Conservation (phyloP, 2,329 filamentous ascomycete species). For the Cladosporium sp. region DNA sequence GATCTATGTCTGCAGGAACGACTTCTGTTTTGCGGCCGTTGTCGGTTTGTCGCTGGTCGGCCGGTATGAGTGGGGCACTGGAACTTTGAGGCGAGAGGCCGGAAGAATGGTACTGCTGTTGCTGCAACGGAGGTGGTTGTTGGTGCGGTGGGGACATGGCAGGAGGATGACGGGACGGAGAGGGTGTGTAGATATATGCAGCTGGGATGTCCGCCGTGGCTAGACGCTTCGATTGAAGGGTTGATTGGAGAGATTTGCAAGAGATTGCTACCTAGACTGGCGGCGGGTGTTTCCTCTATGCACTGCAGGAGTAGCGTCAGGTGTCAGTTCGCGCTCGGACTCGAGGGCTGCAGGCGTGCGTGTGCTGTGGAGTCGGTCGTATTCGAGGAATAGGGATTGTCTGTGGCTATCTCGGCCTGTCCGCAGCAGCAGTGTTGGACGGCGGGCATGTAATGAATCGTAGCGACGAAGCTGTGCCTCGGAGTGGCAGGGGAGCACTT, state of each 20-base stretch:
- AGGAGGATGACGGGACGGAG: neutral
- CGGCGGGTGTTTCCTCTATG: neutral
- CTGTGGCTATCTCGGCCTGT: neutral
- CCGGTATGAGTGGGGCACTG: conserved; percentile 11
- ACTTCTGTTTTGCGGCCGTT: neutral
- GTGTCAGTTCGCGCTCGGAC: conserved; percentile 2
- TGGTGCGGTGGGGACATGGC: conserved; percentile 10
- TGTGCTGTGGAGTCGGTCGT: conserved; percentile 2
- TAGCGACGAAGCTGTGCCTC: neutral
- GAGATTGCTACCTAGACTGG: neutral
- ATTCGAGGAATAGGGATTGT: neutral
- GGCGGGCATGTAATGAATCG: neutral
- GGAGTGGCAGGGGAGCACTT: neutral
- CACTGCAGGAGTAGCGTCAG: neutral
- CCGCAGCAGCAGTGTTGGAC: neutral
- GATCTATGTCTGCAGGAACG: conserved; percentile 12
- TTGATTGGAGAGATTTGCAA: neutral
- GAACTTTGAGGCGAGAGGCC: conserved; percentile 14
- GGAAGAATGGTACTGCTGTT: neutral
- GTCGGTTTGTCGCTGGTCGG: conserved; percentile 9
- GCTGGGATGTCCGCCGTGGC: neutral
- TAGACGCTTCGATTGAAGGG: neutral
- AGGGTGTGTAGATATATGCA: neutral
- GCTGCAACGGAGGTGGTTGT: neutral
- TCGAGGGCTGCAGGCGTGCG: neutral